Percentiles rank a stretch among this genome's conserved stretches.
Conservation (phyloP, 192 early-diverging fungal genomes). For the Rhizoclosmatium globosum region DNA sequence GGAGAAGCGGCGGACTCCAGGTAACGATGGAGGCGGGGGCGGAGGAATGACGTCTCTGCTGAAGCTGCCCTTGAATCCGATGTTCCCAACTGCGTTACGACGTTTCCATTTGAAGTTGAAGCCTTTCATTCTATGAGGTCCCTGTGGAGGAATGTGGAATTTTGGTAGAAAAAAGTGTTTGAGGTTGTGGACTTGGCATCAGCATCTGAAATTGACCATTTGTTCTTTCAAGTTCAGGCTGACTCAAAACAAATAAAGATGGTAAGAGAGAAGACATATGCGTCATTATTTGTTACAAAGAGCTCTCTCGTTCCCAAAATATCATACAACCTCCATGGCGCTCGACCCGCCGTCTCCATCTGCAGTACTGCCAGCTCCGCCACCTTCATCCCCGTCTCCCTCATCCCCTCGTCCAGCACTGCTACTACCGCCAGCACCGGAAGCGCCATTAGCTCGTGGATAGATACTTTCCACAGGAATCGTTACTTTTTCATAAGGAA, state of each 20-base stretch:
- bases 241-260: too few species aligned
- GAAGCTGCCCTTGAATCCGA: neutral
- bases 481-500: constrained; percentile 43
- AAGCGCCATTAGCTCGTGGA: neutral
- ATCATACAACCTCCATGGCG: neutral
- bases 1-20: neutral
- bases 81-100: neutral
- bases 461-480: constrained; percentile 49
- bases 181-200: too few species aligned
- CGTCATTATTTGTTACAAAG: too few species aligned
- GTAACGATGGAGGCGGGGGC: neutral
- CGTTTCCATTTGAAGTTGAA: neutral
- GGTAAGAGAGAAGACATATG: too few species aligned
- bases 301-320: neutral
- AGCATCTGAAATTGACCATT: too few species aligned
- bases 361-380: neutral
- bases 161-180: too few species aligned
- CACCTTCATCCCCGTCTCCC: neutral
- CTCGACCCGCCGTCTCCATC: neutral
- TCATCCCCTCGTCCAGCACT: neutral
- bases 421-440: neutral
- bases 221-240: too few species aligned
- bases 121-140: neutral
- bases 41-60: neutral
- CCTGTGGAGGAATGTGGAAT: neutral